Evolutionary conservation across 345 rosid species (phyloP), one percentile per base, ranked within the genome.

Genomic region (Lagerstroemia speciosa): DNA sequence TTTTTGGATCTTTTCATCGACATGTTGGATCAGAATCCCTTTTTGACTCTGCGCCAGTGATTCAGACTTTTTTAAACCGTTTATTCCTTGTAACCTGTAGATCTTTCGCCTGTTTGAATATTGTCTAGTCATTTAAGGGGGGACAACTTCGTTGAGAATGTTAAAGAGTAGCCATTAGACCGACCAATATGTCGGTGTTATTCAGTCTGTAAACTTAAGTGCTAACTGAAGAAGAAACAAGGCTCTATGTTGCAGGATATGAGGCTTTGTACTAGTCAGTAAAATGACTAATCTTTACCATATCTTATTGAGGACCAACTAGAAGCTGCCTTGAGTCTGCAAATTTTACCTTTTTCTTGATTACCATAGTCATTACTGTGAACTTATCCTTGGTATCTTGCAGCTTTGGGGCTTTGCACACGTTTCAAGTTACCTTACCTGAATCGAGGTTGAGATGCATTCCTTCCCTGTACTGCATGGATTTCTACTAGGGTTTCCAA

Each of bases 371-470:
- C 46, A 0, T 41, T 9, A 41, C 46, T 41, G 46, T 27, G 33
- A 58, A 16, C 32, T 27, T 58, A 27, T 27, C 34, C 17, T 58
- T 26, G 31, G 32, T 30, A 29, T 27, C 29, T 58, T 81, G 87
- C 95, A 92, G 95, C 89, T 93, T 2, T 93, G 97, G 96, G 96
- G 97, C 12, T 93, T 90, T 71, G 75, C 85, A 0, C 90, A 93
- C 65, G 71, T 78, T 26, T 88, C 93, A 67, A 81, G 64, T 36
- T 82, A 82, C 78, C 65, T 81, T 7, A 72, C 77, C 27, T 67
- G 67, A 67, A 15, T 33, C 10, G 64, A 52, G 40, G 73, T 45
- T 24, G 33, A 48, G 55, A 19, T 58, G 29, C 34, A 12, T 30
- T n/a, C 63, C 34, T 29, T 30, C 31, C 63, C 20, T 27, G 63